These are phyloP conservation scores for Piper longum DNA, from an alignment of 164 flowering plant genomes.

Conservation along the genomic window DNA sequence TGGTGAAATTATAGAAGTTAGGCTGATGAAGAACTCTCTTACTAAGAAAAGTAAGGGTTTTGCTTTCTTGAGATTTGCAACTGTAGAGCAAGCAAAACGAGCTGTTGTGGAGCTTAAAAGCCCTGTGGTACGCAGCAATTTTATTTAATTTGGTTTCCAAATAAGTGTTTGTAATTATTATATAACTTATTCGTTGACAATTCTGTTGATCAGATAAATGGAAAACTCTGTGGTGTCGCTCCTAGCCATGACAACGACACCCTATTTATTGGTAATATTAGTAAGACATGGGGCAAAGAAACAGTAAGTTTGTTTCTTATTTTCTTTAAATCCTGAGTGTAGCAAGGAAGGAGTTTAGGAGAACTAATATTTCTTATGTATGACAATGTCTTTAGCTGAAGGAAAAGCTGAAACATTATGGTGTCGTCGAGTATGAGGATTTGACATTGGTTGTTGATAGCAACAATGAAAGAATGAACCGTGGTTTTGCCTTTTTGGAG, in stretches of 20 bases:
- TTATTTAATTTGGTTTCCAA: conserved; percentile 5
- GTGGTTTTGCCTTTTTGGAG: conserved; percentile 94
- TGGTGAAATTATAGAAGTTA: conserved; percentile 77
- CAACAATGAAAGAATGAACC: conserved; percentile 65
- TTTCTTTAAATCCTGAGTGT: conserved; percentile 1
- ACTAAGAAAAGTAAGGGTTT: conserved; percentile 95
- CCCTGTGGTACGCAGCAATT: conserved; percentile 49
- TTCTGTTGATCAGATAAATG: conserved; percentile 48
- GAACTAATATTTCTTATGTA: too few relatives aligned
- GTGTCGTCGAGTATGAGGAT: conserved; percentile 65
- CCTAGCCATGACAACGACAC: conserved; percentile 98
- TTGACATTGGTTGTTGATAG: conserved; percentile 77
- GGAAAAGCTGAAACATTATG: conserved; percentile 77
- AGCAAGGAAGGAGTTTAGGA: not conserved
- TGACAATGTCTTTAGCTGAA: conserved; percentile 42
- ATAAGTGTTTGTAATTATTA: not conserved
- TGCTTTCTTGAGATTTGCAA: conserved; percentile 92
- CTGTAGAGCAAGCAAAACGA: conserved; percentile 81
- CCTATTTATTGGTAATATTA: conserved; percentile 80
- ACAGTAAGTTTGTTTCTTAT: conserved; percentile 48
- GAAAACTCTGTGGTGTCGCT: conserved; percentile 90
- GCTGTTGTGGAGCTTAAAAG: conserved; percentile 68
- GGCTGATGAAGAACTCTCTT: conserved; percentile 86
- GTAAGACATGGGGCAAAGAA: conserved; percentile 95
- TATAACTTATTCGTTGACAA: conserved; percentile 8